Base-by-base conservation (phyloP, 371 early-diverging fungal species). In the Rhizopus sp. region DNA sequence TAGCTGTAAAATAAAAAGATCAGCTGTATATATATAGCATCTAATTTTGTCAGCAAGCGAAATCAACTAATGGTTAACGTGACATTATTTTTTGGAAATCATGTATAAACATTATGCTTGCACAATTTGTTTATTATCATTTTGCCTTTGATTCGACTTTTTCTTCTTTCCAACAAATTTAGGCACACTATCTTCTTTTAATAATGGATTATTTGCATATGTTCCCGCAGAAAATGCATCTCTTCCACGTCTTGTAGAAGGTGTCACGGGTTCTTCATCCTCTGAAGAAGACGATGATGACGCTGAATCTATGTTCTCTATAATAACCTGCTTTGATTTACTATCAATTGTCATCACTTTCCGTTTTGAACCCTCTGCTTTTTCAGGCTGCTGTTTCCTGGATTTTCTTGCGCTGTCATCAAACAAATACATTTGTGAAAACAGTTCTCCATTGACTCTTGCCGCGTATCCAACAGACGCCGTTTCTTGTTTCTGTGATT, bases 281-380 rank as follows among this genome's bases (percentile, higher is more conserved):
- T 66, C 64, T 3, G 60, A 49, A 16, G 69, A 63, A 34, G 63
- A 64, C 33, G 63, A 55, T n/a, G 59, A 59, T 5, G 62, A 50
- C 9, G 57, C 37, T 7, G 50, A 46, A 32, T 50, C 55, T 1
- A 50, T 66, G n/a, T 77, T 72, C 29, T 78, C 76, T 17, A 82
- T 67, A 4, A 69, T 66, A 3, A 88, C 88, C 32, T 81, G 73
- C 17, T 79, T 80, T 48, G 78, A 76, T 12, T 69, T 68, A 5
- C 88, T 62, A 62, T 91, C 87, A 23, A 91, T 76, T 0, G 88
- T 82, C 72, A 91, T 84, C n/a, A 89, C 88, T 37, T 81, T 77
- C 38, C 75, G 78, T 12, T 73, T 66, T 17, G 66, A 64, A 10
- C 70, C 69, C 29, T 66, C 76, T 46, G 77, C 78, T 46, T 76